These are phyloP conservation scores for Cucumis cinereus DNA, from an alignment of 306 rosid species.

Conservation along the genomic window DNA sequence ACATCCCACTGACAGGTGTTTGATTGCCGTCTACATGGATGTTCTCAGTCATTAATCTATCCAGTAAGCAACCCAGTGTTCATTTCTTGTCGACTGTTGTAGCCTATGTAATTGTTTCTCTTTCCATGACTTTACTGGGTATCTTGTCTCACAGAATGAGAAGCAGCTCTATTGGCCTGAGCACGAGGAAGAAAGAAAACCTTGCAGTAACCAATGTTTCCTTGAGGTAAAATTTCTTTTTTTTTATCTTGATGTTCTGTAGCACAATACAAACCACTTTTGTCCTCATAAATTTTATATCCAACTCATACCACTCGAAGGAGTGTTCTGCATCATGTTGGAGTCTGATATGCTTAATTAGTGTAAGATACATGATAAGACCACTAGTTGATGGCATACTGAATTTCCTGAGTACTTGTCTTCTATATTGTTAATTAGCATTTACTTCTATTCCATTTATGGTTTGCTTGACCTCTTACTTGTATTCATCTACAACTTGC, in stretches of 20 bases:
- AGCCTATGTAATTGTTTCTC: slow-evolving; percentile 9
- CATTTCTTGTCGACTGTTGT: slow-evolving; percentile 2
- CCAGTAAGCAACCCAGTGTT: slow-evolving; percentile 49
- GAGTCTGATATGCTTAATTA: slow-evolving; percentile 1
- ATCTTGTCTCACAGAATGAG: slow-evolving; percentile 58
- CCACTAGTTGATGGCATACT: background rate
- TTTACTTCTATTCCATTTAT: background rate
- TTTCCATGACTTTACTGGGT: slow-evolving; percentile 11
- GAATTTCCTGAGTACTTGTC: background rate
- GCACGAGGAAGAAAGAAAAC: slow-evolving; percentile 57
- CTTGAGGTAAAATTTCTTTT: slow-evolving; percentile 47
- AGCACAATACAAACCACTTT: background rate
- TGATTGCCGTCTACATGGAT: slow-evolving; percentile 92
- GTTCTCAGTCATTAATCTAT: slow-evolving; percentile 61
- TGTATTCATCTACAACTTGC: background rate
- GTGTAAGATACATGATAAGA: background rate
- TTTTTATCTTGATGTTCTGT: slow-evolving; percentile 11
- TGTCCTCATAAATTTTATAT: background rate
- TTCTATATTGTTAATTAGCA: background rate
- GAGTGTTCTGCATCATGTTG: background rate
- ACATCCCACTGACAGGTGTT: slow-evolving; percentile 50
- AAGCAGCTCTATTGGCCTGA: slow-evolving; percentile 57
- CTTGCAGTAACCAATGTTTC: slow-evolving; percentile 82
- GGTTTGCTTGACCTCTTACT: background rate
- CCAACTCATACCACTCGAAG: background rate